Evolutionary conservation across 441 rosid genomes (phyloP), one percentile per base, ranked within the genome.

Genomic region (Omphalea diandra): DNA sequence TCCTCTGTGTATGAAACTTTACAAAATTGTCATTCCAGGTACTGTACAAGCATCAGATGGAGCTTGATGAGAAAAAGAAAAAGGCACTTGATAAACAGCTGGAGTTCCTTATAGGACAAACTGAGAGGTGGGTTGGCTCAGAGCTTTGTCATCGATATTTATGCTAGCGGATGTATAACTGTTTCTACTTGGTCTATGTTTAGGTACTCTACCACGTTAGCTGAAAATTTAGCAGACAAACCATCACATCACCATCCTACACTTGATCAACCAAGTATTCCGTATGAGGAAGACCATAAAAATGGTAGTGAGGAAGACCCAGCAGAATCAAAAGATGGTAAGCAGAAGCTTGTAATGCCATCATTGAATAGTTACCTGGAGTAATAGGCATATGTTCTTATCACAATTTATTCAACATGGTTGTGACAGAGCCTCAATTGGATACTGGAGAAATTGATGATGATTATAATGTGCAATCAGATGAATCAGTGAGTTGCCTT

Each of bases 111-210:
- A 80, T 96, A 67, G 99, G 99, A 76, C 99, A 96, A 85, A 96
- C 99, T 41, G 99, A 96, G 82, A 96, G 99, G 99, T 93, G 60
- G n/a, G n/a, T n/a, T n/a, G n/a, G n/a, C n/a, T n/a, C n/a, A n/a
- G n/a, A n/a, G 20, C 70, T 68, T 53, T 56, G 22, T 52, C 5
- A 7, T 54, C 9, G 56, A 18, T 69, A 6, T 55, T 12, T 8
- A 17, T 17, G 24, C 65, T 32, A 41, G 41, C 73, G 59, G 40
- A 36, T 50, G 12, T 26, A 60, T 33, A 66, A 67, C 69, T 77
- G 49, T 70, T 67, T 36, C 60, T 66, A 3, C 53, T 49, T 35
- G 59, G 56, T 29, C 31, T 69, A 38, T 22, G 55, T 76, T 77
- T 71, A 96, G 99, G 88, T 96, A 96, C 88, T 96, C 99, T 68